A percentile compares a stretch with the other conserved stretches of the same genome.
phyloP scores from a whole-genome alignment of 108 stramenopile genomes.

The Skeletonema menzelii region DNA sequence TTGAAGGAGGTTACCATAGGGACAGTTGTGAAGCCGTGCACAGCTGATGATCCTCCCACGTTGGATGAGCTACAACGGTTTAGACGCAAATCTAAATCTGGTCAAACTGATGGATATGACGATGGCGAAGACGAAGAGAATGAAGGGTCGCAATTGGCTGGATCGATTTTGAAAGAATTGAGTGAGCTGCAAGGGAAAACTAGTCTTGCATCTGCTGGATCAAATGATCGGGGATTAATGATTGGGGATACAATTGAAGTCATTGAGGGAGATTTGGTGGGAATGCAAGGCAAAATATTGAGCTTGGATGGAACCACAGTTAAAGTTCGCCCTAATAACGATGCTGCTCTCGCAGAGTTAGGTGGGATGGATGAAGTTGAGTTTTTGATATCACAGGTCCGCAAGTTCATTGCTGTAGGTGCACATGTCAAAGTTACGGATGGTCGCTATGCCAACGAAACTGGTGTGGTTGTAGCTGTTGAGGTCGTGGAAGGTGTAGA shows the following conservation, averaged over 20 bases:
- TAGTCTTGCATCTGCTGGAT: slow-evolving; percentile 54
- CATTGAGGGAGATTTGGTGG: slow-evolving; percentile 92
- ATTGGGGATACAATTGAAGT: slow-evolving; percentile 96
- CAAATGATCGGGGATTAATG: slow-evolving; percentile 61
- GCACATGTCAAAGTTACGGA: slow-evolving; percentile 96
- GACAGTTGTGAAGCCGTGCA: slow-evolving; percentile 83
- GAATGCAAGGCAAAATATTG: slow-evolving; percentile 90
- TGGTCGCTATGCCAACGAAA: slow-evolving; percentile 94
- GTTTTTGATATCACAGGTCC: slow-evolving; percentile 86
- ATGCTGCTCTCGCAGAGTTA: slow-evolving; percentile 57
- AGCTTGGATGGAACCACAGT: slow-evolving; percentile 90
- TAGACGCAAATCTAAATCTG: slow-evolving; percentile 66
- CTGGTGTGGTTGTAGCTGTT: slow-evolving; percentile 91
- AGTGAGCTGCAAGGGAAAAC: slow-evolving; percentile 85
- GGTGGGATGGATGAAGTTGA: slow-evolving; percentile 88
- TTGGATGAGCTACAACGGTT: slow-evolving; percentile 94
- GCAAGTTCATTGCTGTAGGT: slow-evolving; percentile 93
- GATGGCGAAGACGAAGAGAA: slow-evolving; percentile 80
- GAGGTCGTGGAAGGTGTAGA: slow-evolving; percentile 79
- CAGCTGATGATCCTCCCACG: slow-evolving; percentile 89
- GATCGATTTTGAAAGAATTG: slow-evolving; percentile 80
- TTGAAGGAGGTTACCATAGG: slow-evolving; percentile 93
- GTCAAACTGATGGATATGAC: slow-evolving; percentile 51
- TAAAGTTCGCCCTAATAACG: slow-evolving; percentile 83
- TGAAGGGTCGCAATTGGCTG: slow-evolving; percentile 83